These are phyloP conservation scores for Saccharomycodes ludwigii DNA, from an alignment of 805 yeast genomes.

Conservation along the genomic window DNA sequence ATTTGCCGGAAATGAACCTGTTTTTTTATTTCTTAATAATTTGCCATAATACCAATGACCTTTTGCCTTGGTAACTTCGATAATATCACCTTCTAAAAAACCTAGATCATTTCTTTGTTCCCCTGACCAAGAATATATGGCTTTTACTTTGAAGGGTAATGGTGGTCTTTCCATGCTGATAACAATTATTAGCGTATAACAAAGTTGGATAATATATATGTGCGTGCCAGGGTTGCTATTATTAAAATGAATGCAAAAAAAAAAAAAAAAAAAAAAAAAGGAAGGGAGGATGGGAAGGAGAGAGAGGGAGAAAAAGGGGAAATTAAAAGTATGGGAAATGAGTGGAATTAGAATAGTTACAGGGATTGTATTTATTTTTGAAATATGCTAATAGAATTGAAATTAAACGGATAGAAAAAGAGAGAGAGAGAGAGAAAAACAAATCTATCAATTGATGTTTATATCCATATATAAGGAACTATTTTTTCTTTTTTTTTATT, in stretches of 20 bases:
- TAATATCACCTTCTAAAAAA: conserved; percentile 84
- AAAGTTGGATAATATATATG: background rate
- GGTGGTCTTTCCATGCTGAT: conserved; percentile 18
- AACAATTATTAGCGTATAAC: conserved; percentile 1
- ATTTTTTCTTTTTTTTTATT: too few species aligned
- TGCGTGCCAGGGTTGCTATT: background rate
- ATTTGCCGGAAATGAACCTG: conserved; percentile 81
- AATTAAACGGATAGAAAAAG: too few species aligned
- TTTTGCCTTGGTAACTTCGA: conserved; percentile 76
- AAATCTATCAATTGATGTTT: too few species aligned
- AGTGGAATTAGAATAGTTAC: too few species aligned
- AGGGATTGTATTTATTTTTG: too few species aligned
- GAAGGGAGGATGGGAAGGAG: too few species aligned
- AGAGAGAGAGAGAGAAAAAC: too few species aligned
- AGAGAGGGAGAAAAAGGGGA: too few species aligned
- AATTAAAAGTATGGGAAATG: too few species aligned
- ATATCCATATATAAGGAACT: too few species aligned
- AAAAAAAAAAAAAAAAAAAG: too few species aligned
- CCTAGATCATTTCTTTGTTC: conserved; percentile 83
- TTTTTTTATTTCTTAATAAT: conserved; percentile 64
- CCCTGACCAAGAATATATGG: conserved; percentile 90
- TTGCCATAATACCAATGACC: conserved; percentile 91
- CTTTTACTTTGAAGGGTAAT: conserved; percentile 64
- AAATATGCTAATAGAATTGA: too few species aligned
- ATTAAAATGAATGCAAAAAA: background rate